A percentile compares a stretch with the other conserved stretches of the same genome.
These are phyloP conservation scores for Chloroidium sp. DNA, from an alignment of 163 green algal genomes.

Conservation along the genomic window DNA sequence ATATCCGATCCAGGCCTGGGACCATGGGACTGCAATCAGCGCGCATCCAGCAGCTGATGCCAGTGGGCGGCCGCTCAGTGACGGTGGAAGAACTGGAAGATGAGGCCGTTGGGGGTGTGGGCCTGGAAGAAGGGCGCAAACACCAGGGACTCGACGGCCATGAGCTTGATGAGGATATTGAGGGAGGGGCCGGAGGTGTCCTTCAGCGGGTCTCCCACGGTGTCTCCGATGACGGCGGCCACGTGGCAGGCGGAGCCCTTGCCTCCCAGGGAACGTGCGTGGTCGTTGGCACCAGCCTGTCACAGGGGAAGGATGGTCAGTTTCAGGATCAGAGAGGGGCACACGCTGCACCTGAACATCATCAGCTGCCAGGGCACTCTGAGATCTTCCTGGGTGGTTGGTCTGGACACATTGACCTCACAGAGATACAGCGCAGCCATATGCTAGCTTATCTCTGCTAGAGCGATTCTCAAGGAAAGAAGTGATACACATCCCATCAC, in stretches of 20 bases:
- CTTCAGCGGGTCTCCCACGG: slow-evolving; percentile 95
- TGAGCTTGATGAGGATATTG: slow-evolving; percentile 99
- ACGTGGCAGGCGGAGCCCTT: slow-evolving; percentile 89
- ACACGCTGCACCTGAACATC: too few species aligned
- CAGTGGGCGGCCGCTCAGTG: too few species aligned
- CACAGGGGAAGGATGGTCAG: not conserved
- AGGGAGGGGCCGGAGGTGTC: slow-evolving; percentile 88
- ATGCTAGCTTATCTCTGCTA: too few species aligned
- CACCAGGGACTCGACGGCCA: slow-evolving; percentile 93
- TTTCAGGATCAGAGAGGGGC: not conserved
- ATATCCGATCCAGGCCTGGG: too few species aligned
- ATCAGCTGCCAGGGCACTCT: too few species aligned
- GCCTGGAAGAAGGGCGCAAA: slow-evolving; percentile 96
- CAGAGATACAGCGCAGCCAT: not conserved
- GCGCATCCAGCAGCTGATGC: too few species aligned
- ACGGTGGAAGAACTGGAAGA: slow-evolving; percentile 25
- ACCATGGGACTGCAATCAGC: too few species aligned
- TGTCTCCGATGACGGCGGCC: slow-evolving; percentile 92
- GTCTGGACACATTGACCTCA: not conserved
- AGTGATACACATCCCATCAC: too few species aligned
- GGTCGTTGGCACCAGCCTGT: slow-evolving; percentile 70
- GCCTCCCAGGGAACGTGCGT: slow-evolving; percentile 71
- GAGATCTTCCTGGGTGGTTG: too few species aligned
- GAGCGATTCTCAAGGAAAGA: too few species aligned
- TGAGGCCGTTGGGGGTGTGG: slow-evolving; percentile 39